Base-by-base conservation (phyloP, 1,284 basidiomycete species). In the Marasmius oreades region DNA sequence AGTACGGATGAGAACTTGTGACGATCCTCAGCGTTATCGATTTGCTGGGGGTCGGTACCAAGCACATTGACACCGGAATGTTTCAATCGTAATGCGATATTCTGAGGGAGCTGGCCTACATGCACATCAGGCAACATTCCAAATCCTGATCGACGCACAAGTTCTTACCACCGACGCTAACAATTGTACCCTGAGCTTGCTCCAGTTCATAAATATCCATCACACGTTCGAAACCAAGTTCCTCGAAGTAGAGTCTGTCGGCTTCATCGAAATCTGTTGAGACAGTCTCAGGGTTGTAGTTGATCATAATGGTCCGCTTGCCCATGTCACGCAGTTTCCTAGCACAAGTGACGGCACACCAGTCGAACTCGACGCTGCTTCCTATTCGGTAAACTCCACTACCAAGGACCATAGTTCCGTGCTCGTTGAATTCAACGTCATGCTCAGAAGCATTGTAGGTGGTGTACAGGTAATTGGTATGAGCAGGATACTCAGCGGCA, bases 201-300 rank as follows among this genome's bases (percentile, higher is more conserved):
- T 99, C 97, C 62, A 99, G 77, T 73, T 99, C 97, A 72, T 99
- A 99, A 65, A 99, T 99, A 75, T 99, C 97, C 95, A 99, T 98
- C 59, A 99, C 95, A 55, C 95, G 87, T 75, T 99, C 97, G 73
- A 86, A 98, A 55, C 95, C 93, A 57, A 99, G 84, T 72, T 98
- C 96, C 73, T 99, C 97, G 69, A 99, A 99, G 82, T 99, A 99
- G 53, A 99, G 78, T 58, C 97, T 81, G 69, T 99, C 96, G 20
- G 97, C 97, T 77, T 99, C 97, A 69, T 99, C 97, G 72, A 96
- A 99, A 73, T 99, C 97, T 57, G 97, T 99, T 5, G 94, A 97
- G 56, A 99, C 97, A 3, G 97, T 99, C 77, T 99, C 97, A 16
- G 96, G 97, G 75, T 99, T 99, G 77, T 99, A 99, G 80, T 99